Percentiles rank a stretch among this genome's conserved stretches.
phyloP scores from a whole-genome alignment of 139 green algal species.

The Tetraselmis striata region DNA sequence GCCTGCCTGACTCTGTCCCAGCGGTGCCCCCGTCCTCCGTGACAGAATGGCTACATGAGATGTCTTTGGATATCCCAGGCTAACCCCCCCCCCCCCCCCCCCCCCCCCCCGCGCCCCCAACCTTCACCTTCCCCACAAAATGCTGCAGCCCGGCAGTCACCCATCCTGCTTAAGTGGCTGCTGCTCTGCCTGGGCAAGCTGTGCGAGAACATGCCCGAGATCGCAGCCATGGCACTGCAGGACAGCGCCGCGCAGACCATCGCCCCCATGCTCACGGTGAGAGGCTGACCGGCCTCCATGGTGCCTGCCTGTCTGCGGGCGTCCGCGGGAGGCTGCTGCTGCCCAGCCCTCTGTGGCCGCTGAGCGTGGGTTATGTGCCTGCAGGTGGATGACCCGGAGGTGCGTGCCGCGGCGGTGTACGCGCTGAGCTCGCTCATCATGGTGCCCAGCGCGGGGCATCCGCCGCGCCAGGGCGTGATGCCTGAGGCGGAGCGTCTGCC shows the following conservation, averaged over 20 bases:
- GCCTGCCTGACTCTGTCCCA: no score
- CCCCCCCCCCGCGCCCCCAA: no score
- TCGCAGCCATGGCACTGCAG: conserved; percentile 25
- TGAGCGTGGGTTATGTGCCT: not conserved
- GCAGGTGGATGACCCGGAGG: conserved; percentile 44
- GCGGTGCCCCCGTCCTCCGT: no score
- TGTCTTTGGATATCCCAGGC: no score
- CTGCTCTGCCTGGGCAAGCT: conserved; percentile 86
- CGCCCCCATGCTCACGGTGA: not conserved
- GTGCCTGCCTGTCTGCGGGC: not conserved
- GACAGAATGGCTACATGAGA: no score
- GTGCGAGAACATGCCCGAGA: conserved; percentile 47
- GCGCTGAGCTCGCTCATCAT: conserved; percentile 71
- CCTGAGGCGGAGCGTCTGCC: conserved; percentile 12
- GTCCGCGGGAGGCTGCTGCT: no score
- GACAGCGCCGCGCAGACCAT: conserved; percentile 1
- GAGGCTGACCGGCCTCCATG: conserved; percentile 22
- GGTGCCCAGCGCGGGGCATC: not conserved
- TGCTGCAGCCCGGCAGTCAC: not conserved
- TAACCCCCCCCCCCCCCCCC: no score
- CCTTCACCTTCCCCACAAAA: no score
- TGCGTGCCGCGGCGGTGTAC: conserved; percentile 83
- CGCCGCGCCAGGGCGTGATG: not conserved
- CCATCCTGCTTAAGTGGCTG: conserved; percentile 86
- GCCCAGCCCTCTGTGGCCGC: no score